Evolutionary conservation across 2,329 filamentous ascomycete genomes (phyloP), one percentile per base, ranked within the genome.

Genomic region (Emydomyces testavorans): DNA sequence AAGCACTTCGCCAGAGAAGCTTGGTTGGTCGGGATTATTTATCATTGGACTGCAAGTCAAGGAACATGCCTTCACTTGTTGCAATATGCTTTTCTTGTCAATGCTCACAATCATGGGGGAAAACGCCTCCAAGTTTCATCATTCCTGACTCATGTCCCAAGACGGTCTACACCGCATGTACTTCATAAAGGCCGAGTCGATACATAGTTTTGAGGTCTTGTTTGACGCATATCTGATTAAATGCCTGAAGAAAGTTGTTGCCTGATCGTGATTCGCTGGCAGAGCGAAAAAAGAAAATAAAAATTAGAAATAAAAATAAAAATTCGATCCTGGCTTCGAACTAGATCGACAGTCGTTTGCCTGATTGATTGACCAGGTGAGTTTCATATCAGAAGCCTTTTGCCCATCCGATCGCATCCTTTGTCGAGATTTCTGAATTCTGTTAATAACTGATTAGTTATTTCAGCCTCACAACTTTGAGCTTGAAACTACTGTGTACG

Each of bases 91-190:
- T 42, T 42, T 24, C 18, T 32, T 10, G 16, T 39, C 36, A 39
- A 39, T 39, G 18, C 16, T 23, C 23, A 21, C 34, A 26, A n/a
- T 37, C 16, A 36, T 6, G 35, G 20, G 8, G 11, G 34, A 36
- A 47, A 47, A 47, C 45, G 35, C 35, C 37, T 26, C 45, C 35
- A 26, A n/a, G 45, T 47, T 47, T 40, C 45, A n/a, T n/a, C n/a
- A 47, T 40, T 40, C 28, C 32, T 45, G 42, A 45, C 21, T 21
- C 42, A 37, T 18, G 32, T 45, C 42, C 18, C 15, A n/a, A n/a
- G 42, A n/a, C 21, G 21, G 11, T 45, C 37, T 23, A 28, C 42
- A 45, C 42, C 34, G 42, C 42, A 45, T 36, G 31, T 7, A 36
- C 29, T 8, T 8, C 11, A 31, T 8, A 31, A n/a, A 11, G 11